Evolutionary conservation across 2,329 filamentous ascomycete genomes (phyloP).

Genomic region (Hypoxylon sp.): DNA sequence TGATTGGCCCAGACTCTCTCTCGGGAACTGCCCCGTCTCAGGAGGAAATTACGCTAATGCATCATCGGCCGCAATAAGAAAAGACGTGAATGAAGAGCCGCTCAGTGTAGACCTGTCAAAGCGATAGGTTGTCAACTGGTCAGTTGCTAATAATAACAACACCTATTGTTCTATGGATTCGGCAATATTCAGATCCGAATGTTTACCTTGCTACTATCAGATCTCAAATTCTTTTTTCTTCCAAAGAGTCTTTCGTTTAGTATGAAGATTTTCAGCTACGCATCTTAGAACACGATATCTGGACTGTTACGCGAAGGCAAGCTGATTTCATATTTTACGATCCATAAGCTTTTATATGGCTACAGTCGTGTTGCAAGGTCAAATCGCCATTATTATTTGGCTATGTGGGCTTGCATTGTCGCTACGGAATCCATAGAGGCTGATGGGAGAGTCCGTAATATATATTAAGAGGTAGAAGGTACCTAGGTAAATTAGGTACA

Average conservation of each 20-base stretch:
- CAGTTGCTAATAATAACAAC: neutral
- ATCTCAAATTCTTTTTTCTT: neutral
- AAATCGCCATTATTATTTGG: neutral
- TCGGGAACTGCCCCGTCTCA: slow-evolving; percentile 20
- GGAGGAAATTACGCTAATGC: slow-evolving; percentile 31
- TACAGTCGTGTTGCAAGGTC: neutral
- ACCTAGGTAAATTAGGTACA: neutral
- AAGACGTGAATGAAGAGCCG: slow-evolving; percentile 19
- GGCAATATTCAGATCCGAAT: neutral
- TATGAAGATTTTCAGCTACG: neutral
- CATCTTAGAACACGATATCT: neutral
- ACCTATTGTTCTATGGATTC: neutral
- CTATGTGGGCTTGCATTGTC: neutral
- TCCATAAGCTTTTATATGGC: neutral
- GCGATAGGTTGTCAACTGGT: neutral
- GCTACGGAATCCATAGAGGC: slow-evolving; percentile 5
- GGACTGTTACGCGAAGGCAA: neutral
- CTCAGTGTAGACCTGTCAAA: neutral
- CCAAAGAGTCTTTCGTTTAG: neutral
- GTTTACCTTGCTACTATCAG: neutral
- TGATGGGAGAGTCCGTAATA: slow-evolving; percentile 14
- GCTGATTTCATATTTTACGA: neutral
- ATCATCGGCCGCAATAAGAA: slow-evolving; percentile 28
- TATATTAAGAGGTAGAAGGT: neutral
- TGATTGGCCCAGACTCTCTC: slow-evolving; percentile 25